Percentiles rank a stretch among this genome's conserved stretches.
phyloP scores from a whole-genome alignment of 805 yeast genomes.

The Brettanomyces custersianus region DNA sequence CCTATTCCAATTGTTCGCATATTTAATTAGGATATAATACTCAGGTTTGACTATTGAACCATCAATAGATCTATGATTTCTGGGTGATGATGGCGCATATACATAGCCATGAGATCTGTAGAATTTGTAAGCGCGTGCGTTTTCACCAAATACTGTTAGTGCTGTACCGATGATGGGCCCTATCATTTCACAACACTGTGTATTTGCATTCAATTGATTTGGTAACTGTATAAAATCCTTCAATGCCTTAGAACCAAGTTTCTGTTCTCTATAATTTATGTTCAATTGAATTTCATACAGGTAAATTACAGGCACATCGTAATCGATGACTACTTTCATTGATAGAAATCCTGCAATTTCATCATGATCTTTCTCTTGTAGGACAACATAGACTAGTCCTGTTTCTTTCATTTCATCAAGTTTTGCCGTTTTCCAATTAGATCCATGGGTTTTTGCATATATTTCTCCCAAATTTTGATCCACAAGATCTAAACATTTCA shows the following conservation, averaged over 20 bases:
- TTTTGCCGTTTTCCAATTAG: constrained; percentile 34
- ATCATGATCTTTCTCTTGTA: constrained; percentile 9
- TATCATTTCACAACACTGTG: constrained; percentile 1
- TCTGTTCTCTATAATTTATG: constrained; percentile 24
- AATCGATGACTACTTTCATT: constrained; percentile 33
- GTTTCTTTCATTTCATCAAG: constrained; percentile 35
- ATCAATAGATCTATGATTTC: constrained; percentile 30
- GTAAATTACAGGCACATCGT: constrained; percentile 33
- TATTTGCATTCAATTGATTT: constrained; percentile 6
- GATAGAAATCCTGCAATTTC: constrained; percentile 36
- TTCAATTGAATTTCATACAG: constrained; percentile 49
- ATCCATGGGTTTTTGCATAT: constrained; percentile 24
- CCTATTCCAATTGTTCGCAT: no score
- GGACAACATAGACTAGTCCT: constrained; percentile 36
- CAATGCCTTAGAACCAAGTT: constrained; percentile 34
- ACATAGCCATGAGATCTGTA: constrained; percentile 33
- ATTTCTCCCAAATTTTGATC: constrained; percentile 19
- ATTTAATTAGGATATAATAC: constrained; percentile 28
- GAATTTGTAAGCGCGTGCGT: constrained; percentile 33
- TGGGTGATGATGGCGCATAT: constrained; percentile 33
- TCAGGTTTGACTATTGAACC: constrained; percentile 35
- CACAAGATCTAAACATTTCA: constrained; percentile 14
- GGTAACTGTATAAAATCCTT: constrained; percentile 27
- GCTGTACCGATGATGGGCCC: constrained; percentile 23
- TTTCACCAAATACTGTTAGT: constrained; percentile 44